Evolutionary conservation across 441 rosid genomes (phyloP).

Genomic region (Hypseocharis bilobata): DNA sequence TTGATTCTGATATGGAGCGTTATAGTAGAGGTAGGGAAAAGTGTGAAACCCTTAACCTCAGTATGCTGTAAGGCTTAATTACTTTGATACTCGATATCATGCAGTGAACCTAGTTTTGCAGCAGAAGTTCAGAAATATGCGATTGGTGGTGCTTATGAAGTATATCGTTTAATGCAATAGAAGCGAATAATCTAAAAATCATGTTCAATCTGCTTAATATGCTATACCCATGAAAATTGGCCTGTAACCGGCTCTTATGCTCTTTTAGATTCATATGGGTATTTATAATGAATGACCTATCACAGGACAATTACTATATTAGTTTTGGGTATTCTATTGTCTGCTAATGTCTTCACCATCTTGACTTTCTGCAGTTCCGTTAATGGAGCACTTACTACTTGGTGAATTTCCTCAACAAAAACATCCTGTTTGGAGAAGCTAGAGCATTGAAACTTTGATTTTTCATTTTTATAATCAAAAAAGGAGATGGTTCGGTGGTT

Average conservation of each 20-base stretch:
- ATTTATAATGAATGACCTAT: neutral
- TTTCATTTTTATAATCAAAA: neutral
- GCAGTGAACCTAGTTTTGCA: too few species aligned
- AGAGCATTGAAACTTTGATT: too few species aligned
- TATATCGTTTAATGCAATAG: too few species aligned
- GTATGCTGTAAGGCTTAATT: too few species aligned
- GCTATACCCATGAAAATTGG: neutral
- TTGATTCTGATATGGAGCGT: too few species aligned
- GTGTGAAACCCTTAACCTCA: too few species aligned
- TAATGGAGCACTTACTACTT: neutral
- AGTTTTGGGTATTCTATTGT: neutral
- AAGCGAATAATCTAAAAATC: neutral
- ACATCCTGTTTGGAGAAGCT: too few species aligned
- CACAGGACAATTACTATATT: neutral
- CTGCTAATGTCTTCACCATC: neutral
- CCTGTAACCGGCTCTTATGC: neutral
- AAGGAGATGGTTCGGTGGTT: constrained; percentile 33
- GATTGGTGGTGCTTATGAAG: too few species aligned
- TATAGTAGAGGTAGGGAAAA: too few species aligned
- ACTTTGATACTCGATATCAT: too few species aligned
- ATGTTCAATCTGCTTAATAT: neutral
- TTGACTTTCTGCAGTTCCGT: neutral
- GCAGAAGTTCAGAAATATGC: too few species aligned
- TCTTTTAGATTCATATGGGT: neutral
- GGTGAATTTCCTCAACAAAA: neutral